Conservation (phyloP, 1,284 basidiomycete genomes). For the Rhizoctonia solani region DNA sequence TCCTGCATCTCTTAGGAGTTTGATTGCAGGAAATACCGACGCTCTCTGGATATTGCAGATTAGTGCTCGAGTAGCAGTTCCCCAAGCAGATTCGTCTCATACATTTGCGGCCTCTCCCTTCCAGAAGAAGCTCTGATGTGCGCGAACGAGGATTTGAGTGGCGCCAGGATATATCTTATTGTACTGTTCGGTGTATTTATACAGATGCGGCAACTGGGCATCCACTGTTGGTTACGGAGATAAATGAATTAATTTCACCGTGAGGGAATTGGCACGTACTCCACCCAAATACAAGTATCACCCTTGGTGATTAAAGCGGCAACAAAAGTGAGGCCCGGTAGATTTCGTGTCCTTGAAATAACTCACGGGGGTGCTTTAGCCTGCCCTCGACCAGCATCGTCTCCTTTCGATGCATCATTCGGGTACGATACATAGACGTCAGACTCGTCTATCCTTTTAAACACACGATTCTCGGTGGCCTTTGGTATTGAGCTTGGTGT, state of each 20-base stretch:
- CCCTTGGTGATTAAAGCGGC: not conserved
- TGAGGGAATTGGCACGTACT: not conserved
- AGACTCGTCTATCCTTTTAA: not conserved
- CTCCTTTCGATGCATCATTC: not conserved
- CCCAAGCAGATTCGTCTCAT: not conserved
- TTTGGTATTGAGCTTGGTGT: too few relatives aligned
- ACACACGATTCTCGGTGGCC: too few relatives aligned
- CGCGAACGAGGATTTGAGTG: slow-evolving; percentile 18
- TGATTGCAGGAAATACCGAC: not conserved
- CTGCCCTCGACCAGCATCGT: too few relatives aligned
- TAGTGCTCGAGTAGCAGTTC: not conserved
- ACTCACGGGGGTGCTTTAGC: slow-evolving; percentile 7
- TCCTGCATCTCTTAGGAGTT: slow-evolving; percentile 9
- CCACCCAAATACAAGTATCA: slow-evolving; percentile 19
- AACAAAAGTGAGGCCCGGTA: not conserved
- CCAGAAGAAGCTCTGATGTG: not conserved
- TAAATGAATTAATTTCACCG: not conserved
- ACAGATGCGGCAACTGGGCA: slow-evolving; percentile 12
- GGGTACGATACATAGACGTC: slow-evolving; percentile 19
- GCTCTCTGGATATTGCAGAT: not conserved
- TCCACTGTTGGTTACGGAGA: not conserved
- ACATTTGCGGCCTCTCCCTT: slow-evolving; percentile 1
- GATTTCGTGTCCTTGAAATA: not conserved
- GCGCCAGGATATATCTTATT: slow-evolving; percentile 11
- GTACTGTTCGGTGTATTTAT: slow-evolving; percentile 25